Evolutionary conservation across 768 basidiomycete genomes (phyloP), one percentile per base, ranked within the genome.

Genomic region (Leucosporidium scottii): DNA sequence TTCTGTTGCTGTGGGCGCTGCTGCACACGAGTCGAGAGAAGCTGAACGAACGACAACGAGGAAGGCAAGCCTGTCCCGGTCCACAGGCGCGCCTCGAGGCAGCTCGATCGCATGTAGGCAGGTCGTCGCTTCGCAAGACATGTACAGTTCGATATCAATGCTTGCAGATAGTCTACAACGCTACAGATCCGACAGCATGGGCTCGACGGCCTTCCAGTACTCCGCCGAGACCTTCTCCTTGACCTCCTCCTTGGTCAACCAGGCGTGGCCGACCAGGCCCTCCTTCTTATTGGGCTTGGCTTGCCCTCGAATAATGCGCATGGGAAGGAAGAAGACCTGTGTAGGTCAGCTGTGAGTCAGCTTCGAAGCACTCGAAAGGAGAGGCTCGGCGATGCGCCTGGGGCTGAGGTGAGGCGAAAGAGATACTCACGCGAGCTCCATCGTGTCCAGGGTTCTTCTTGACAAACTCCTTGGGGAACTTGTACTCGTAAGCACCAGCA

Each of bases 291-390:
- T 77, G 23, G 87, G 85, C 25, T 80, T 81, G 39, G 87, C 87
- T 77, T 93, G 89, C 23, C 94, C 94, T 3, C 90, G 86, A 75
- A 97, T 83, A 62, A 97, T 90, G 76, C 96, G 93, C 25, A 85
- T 90, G 77, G 96, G 96, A 81, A 89, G 89, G 82, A 96, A 90
- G 81, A 98, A 99, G 25, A 89, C 83, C 93, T 96, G 74, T 0
- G 50, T 30, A 30, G 18, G 9, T 0, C 5, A 13, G 31, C 27
- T 54, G 15, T 20, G 56, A 13, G 31, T 18, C 18, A 57, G 56
- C 18, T 10, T 21, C 13, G 27, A 34, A 25, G 48, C 27, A 34
- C 8, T 3, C 12, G 30, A 7, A 30, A 8, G 7, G 25, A 13
- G 17, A 27, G 1, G 50, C 30, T 25, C 8, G 31, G 25, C 4